phyloP scores from a whole-genome alignment of 768 basidiomycete genomes.

The Lactarius deliciosus region DNA sequence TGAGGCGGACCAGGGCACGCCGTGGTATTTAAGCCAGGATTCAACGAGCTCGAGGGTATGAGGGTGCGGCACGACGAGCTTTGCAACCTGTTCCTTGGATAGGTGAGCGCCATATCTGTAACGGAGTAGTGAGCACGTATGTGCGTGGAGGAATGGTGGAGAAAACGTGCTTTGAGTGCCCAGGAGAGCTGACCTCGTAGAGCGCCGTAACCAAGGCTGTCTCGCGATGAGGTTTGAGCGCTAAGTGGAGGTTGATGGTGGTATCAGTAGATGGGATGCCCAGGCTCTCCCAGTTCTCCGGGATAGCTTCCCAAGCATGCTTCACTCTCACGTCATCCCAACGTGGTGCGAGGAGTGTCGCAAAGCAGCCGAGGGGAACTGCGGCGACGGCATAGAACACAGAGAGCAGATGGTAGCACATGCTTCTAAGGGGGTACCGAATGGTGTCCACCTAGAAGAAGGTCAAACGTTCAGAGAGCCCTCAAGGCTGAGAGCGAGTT shows the following conservation, averaged over 20 bases:
- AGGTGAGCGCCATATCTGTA: neutral
- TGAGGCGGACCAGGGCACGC: neutral
- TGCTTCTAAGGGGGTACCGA: neutral
- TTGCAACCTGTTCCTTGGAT: neutral
- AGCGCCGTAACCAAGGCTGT: neutral
- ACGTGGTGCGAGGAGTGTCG: neutral
- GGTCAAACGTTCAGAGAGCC: too few species aligned
- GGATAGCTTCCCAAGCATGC: neutral
- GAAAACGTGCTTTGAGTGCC: neutral
- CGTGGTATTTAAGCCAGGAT: neutral
- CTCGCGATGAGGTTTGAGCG: neutral
- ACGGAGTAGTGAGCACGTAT: neutral
- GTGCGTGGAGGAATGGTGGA: neutral
- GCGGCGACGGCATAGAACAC: neutral
- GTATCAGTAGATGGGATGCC: neutral
- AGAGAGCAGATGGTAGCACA: neutral
- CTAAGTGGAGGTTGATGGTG: neutral
- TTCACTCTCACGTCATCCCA: neutral
- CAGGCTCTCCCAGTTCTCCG: neutral
- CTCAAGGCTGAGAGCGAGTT: too few species aligned
- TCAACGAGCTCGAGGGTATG: neutral
- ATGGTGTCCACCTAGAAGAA: too few species aligned
- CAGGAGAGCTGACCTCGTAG: neutral
- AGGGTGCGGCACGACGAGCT: neutral
- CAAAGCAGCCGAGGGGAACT: neutral